A percentile compares a stretch with the other conserved stretches of the same genome.
Conservation (phyloP, 2,329 filamentous ascomycete species). For the Cercospora sojina region DNA sequence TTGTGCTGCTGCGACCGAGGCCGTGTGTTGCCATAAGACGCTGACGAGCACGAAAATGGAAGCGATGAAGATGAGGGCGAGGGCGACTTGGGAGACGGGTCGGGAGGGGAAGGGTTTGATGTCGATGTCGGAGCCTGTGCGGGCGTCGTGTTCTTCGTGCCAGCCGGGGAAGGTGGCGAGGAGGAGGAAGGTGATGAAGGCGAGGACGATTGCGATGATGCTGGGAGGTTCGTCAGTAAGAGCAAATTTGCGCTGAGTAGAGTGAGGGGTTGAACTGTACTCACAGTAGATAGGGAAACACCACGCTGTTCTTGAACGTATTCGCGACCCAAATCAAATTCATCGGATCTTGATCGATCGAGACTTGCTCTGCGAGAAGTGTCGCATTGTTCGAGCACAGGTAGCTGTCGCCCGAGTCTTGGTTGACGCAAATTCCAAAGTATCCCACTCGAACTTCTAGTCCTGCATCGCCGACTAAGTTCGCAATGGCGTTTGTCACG, state of each 20-base stretch:
- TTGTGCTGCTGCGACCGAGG: constrained; percentile 89
- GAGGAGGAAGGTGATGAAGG: constrained; percentile 91
- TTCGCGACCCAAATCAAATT: constrained; percentile 96
- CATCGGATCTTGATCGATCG: constrained; percentile 87
- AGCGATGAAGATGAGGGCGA: constrained; percentile 82
- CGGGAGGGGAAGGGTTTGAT: constrained; percentile 92
- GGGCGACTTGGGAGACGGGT: constrained; percentile 85
- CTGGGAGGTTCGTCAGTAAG: constrained; percentile 46
- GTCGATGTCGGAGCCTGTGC: constrained; percentile 76
- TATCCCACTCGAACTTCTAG: constrained; percentile 93
- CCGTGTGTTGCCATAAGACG: constrained; percentile 88
- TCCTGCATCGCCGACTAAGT: constrained; percentile 81
- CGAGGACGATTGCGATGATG: constrained; percentile 96
- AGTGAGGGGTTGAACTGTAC: constrained; percentile 36
- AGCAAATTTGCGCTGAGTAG: background rate
- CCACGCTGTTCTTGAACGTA: constrained; percentile 97
- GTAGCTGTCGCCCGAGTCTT: constrained; percentile 77
- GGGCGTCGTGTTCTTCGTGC: constrained; percentile 83
- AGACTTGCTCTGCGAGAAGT: constrained; percentile 82
- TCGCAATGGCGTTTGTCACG: constrained; percentile 78
- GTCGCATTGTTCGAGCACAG: constrained; percentile 98
- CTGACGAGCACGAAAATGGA: constrained; percentile 66
- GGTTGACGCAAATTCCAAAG: constrained; percentile 95
- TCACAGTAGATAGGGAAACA: constrained; percentile 94
- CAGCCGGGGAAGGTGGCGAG: constrained; percentile 96